Base-by-base conservation (phyloP, 805 yeast genomes). In the Suhomyces pyralidae region DNA sequence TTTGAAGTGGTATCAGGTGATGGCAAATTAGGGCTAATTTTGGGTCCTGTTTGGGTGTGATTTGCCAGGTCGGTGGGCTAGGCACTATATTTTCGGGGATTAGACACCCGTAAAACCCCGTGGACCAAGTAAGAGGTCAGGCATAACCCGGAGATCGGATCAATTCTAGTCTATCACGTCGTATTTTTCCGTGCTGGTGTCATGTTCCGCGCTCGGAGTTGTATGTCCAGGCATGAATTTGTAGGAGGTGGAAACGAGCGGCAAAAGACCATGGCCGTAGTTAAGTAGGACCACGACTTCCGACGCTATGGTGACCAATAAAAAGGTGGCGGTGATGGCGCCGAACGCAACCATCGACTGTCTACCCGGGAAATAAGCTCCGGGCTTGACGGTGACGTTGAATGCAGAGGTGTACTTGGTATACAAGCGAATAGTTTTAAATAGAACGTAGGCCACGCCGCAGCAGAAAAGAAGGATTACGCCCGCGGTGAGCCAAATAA, bases 271-370 rank as follows among this genome's bases (percentile, higher is more conserved):
- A 32, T 51, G 28, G 17, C 50, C 46, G 48, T 55, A 61, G 48
- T 56, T 56, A 17, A 34, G 22, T 19, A 59, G 42, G 38, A 60
- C 52, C 42, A 50, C 22, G 7, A 52, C 45, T 45, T 61, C 66
- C 49, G 58, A 47, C 9, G 50, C 56, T 3, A 77, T 62, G 3
- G 80, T 72, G 3, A 64, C 55, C 8, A 70, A n/a, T 38, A 79
- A 59, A 22, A 78, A 63, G 5, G 74, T 53, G 7, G 77, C 55
- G 1, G 81, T 74, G 30, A 79, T 60, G 6, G 69, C 74, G 1
- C 81, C 81, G 60, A 79, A 79, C 0, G 71, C 60, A 4, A 79
- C 66, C 38, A 79, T 62, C 15, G 80, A 73, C 50, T 73, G 76
- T 30, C 80, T 60, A 1, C 81, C 79, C 0, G 80, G 76, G 57